phyloP scores from a whole-genome alignment of 1,284 basidiomycete genomes.

The Trametes sp. region DNA sequence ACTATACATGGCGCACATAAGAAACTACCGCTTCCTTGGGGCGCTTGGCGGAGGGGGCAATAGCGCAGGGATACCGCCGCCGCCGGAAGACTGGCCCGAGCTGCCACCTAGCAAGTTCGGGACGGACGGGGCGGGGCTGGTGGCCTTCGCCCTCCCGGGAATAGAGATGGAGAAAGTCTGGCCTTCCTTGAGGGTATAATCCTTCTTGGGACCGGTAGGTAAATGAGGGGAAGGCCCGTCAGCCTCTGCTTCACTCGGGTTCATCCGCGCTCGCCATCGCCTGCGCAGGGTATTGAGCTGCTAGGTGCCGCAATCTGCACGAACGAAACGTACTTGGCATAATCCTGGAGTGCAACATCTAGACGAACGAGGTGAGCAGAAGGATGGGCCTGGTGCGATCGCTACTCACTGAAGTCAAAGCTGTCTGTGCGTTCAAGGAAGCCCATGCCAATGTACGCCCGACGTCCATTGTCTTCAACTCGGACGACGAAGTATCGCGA shows the following conservation, averaged over 20 bases:
- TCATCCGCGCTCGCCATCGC: conserved; percentile 66
- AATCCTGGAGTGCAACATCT: conserved; percentile 96
- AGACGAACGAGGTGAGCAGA: background rate
- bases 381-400: background rate
- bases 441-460: conserved; percentile 94
- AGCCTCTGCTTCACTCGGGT: conserved; percentile 55
- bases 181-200: conserved; percentile 96
- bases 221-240: conserved; percentile 61
- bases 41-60: conserved; percentile 78
- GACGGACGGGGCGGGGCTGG: conserved; percentile 13
- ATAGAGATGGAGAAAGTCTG: conserved; percentile 95
- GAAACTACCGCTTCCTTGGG: conserved; percentile 43
- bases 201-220: conserved; percentile 86
- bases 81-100: conserved; percentile 32
- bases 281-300: conserved; percentile 44
- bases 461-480: conserved; percentile 86
- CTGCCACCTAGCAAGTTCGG: conserved; percentile 37
- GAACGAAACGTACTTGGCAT: conserved; percentile 76
- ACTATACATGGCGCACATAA: conserved; percentile 11
- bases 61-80: conserved; percentile 54
- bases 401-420: conserved; percentile 87
- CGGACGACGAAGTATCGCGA: conserved; percentile 96
- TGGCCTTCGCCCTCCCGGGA: conserved; percentile 63
- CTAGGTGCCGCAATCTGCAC: background rate
- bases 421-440: conserved; percentile 92